Evolutionary conservation across 768 basidiomycete genomes (phyloP).

Genomic region (Tulasnella sp.): DNA sequence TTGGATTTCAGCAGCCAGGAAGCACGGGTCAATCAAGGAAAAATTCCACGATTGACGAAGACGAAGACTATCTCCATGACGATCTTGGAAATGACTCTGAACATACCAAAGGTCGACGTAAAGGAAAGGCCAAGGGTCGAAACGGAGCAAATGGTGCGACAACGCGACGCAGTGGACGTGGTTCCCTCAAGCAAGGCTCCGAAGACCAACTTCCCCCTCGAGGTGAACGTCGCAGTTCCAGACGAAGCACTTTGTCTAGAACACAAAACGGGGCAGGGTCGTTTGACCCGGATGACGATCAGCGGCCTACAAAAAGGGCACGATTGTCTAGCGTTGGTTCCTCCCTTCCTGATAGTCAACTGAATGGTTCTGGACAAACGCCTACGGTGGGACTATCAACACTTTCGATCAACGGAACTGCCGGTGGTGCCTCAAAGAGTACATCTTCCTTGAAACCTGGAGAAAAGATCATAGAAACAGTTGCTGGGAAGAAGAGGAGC

Average conservation of each 20-base stretch:
- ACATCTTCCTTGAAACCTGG: constrained; percentile 41
- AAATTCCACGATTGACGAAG: constrained; percentile 23
- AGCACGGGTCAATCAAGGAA: background rate
- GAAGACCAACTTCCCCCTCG: background rate
- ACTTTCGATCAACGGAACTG: constrained; percentile 45
- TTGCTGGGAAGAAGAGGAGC: constrained; percentile 71
- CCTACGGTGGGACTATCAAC: constrained; percentile 20
- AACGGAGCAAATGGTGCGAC: constrained; percentile 31
- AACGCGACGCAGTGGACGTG: constrained; percentile 4
- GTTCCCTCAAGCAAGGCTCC: background rate
- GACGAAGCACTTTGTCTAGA: background rate
- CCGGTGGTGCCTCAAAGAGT: constrained; percentile 28
- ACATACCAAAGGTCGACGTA: constrained; percentile 41
- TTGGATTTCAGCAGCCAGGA: background rate
- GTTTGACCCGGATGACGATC: constrained; percentile 17
- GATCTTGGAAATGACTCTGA: constrained; percentile 31
- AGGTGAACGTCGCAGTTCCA: constrained; percentile 6
- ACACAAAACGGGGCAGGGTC: too few species aligned
- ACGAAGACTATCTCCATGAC: constrained; percentile 24
- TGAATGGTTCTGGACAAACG: constrained; percentile 23
- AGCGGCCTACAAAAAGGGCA: constrained; percentile 26
- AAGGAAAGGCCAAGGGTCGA: constrained; percentile 53
- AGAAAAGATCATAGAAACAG: constrained; percentile 61
- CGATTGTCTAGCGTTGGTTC: constrained; percentile 26
- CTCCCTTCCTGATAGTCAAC: constrained; percentile 22